Percentiles rank a stretch among this genome's conserved stretches.
phyloP scores from a whole-genome alignment of 2,329 filamentous ascomycete genomes.

The Microcyclosporella mali region DNA sequence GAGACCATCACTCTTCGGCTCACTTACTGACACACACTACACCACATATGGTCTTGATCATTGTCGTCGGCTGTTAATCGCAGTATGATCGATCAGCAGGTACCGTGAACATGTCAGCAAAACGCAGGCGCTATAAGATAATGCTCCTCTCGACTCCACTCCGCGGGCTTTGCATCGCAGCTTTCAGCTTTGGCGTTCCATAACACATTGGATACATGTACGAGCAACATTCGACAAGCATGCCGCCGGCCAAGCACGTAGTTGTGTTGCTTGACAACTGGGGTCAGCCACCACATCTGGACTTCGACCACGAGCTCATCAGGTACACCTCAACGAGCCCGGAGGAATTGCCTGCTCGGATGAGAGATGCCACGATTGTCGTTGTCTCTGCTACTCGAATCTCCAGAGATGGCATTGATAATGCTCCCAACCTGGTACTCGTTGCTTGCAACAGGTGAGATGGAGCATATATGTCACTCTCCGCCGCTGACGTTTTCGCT shows the following conservation, averaged over 20 bases:
- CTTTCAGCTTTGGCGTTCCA: too few relatives aligned
- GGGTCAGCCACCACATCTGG: constrained; percentile 37
- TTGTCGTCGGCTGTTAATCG: too few relatives aligned
- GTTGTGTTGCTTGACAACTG: constrained; percentile 45
- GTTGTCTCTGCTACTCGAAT: constrained; percentile 39
- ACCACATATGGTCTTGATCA: too few relatives aligned
- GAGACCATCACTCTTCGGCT: too few relatives aligned
- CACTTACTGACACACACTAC: too few relatives aligned
- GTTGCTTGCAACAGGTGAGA: constrained; percentile 31
- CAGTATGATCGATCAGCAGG: too few relatives aligned
- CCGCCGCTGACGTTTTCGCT: background rate
- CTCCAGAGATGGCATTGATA: constrained; percentile 36
- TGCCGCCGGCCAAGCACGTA: constrained; percentile 34
- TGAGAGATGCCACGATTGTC: constrained; percentile 43
- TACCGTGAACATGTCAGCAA: too few relatives aligned
- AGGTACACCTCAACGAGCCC: constrained; percentile 32
- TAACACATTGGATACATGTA: too few relatives aligned
- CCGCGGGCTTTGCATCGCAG: too few relatives aligned
- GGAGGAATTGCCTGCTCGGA: constrained; percentile 35
- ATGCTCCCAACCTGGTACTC: constrained; percentile 39
- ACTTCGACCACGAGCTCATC: constrained; percentile 40
- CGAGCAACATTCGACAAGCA: background rate
- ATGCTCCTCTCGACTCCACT: too few relatives aligned
- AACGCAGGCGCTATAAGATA: too few relatives aligned
- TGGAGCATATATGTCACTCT: background rate